These are phyloP conservation scores for Colletotrichum aenigma DNA, from an alignment of 2,329 filamentous ascomycete genomes.

Conservation along the genomic window DNA sequence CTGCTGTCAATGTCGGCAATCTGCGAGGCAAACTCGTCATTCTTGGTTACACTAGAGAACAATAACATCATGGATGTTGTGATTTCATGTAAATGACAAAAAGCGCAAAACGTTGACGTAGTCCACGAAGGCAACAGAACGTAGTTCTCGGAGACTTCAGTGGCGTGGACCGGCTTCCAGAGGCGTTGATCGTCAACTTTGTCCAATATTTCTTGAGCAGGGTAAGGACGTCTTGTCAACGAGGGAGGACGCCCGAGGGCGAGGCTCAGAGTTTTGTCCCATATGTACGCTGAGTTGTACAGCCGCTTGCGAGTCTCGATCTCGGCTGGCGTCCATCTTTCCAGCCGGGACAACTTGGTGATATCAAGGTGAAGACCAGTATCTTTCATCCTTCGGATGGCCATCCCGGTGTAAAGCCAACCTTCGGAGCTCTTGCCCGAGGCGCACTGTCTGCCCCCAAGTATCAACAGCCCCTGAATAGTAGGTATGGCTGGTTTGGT, in stretches of 20 bases:
- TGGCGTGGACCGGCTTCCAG: slow-evolving; percentile 18
- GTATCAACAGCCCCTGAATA: slow-evolving; percentile 21
- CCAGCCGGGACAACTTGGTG: slow-evolving; percentile 6
- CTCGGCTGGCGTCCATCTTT: slow-evolving; percentile 24
- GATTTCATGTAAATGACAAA: slow-evolving; percentile 19
- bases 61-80: slow-evolving; percentile 24
- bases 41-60: not conserved
- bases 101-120: slow-evolving; percentile 19
- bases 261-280: slow-evolving; percentile 26
- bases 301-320: slow-evolving; percentile 23
- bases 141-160: not conserved
- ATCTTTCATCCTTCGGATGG: slow-evolving; percentile 24
- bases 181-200: slow-evolving; percentile 19
- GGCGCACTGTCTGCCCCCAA: slow-evolving; percentile 24
- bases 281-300: slow-evolving; percentile 25
- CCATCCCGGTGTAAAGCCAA: slow-evolving; percentile 26
- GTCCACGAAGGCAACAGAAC: not conserved
- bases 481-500: slow-evolving; percentile 13
- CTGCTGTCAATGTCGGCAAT: slow-evolving; percentile 2
- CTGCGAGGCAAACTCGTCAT: not conserved
- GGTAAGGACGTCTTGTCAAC: slow-evolving; percentile 4
- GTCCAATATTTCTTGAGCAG: slow-evolving; percentile 16
- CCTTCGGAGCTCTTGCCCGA: slow-evolving; percentile 23
- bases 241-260: slow-evolving; percentile 20
- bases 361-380: slow-evolving; percentile 25